Evolutionary conservation across 345 rosid genomes (phyloP).

Genomic region (Brassica juncea): DNA sequence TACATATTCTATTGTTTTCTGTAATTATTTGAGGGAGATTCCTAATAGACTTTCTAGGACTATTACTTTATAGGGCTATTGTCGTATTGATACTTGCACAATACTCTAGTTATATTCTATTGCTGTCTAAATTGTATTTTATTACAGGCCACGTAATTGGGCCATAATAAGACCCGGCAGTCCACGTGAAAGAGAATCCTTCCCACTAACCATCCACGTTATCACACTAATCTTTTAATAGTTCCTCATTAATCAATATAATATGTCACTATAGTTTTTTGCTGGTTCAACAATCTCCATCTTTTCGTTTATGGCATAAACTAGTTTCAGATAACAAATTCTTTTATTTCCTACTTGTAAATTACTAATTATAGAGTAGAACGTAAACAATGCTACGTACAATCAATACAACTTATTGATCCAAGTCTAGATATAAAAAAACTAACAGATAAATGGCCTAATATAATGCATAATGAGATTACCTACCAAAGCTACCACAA

Average conservation of each 20-base stretch:
- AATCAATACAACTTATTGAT: constrained; percentile 8
- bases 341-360: not conserved
- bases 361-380: not conserved
- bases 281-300: constrained; percentile 21
- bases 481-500: constrained; percentile 16
- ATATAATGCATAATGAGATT: not conserved
- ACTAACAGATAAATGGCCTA: not conserved
- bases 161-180: constrained; percentile 31
- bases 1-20: not conserved
- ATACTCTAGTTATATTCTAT: constrained; percentile 5
- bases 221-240: not conserved
- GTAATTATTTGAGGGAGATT: constrained; percentile 17
- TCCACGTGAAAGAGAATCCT: constrained; percentile 42
- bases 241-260: constrained; percentile 3
- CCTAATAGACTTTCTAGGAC: constrained; percentile 31
- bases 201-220: constrained; percentile 41
- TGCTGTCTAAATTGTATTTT: constrained; percentile 16
- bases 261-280: not conserved
- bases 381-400: not conserved
- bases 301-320: not conserved
- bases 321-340: not conserved
- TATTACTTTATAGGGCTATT: constrained; percentile 6
- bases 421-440: not conserved
- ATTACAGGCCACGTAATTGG: constrained; percentile 38
- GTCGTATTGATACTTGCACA: constrained; percentile 8